phyloP scores from a whole-genome alignment of 2,329 filamentous ascomycete species.

The Epichloe scottii region DNA sequence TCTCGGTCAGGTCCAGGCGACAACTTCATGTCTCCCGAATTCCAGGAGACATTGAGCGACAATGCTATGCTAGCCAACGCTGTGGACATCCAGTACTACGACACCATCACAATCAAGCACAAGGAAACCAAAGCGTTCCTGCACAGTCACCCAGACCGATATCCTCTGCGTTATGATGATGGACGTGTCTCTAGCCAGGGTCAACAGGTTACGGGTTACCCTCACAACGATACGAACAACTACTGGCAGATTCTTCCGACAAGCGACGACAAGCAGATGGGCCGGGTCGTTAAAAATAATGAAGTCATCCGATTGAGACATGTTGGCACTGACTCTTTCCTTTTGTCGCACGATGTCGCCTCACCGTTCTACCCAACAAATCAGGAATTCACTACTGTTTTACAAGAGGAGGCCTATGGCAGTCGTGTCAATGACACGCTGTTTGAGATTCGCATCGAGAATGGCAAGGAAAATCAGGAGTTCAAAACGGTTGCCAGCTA shows the following conservation, averaged over 20 bases:
- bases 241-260: constrained; percentile 85
- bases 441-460: constrained; percentile 85
- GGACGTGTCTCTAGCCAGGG: constrained; percentile 94
- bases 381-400: constrained; percentile 89
- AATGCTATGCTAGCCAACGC: constrained; percentile 86
- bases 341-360: constrained; percentile 91
- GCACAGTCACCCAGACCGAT: constrained; percentile 80
- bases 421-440: constrained; percentile 76
- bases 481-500: constrained; percentile 86
- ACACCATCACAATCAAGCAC: constrained; percentile 76
- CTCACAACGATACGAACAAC: constrained; percentile 98
- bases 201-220: constrained; percentile 96
- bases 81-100: constrained; percentile 78
- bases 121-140: constrained; percentile 97
- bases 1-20: constrained; percentile 84
- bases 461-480: constrained; percentile 65
- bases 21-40: constrained; percentile 97
- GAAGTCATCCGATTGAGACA: constrained; percentile 82
- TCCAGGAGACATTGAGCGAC: constrained; percentile 93
- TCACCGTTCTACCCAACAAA: constrained; percentile 95
- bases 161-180: constrained; percentile 93
- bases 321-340: constrained; percentile 68
- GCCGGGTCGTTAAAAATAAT: constrained; percentile 63
- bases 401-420: constrained; percentile 57
- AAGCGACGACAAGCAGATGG: constrained; percentile 43